Evolutionary conservation across 2,329 filamentous ascomycete genomes (phyloP).

Genomic region (Stagonosporopsis vannaccii): DNA sequence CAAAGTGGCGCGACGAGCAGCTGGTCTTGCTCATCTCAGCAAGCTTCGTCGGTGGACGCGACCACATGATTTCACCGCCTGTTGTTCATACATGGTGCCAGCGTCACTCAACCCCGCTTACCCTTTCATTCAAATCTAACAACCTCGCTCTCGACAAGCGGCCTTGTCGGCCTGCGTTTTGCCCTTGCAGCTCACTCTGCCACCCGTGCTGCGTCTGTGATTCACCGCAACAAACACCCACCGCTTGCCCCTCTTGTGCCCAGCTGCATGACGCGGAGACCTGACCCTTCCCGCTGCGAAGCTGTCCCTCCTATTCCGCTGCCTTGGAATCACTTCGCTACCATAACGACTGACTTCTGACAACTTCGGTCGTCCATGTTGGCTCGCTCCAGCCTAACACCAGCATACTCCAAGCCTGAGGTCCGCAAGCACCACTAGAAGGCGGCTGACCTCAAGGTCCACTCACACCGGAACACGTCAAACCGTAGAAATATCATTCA

Average conservation of each 20-base stretch:
- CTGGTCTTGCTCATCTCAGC: conserved; percentile 19
- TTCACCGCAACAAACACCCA: conserved; percentile 25
- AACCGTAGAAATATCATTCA: neutral
- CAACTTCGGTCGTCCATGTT: neutral
- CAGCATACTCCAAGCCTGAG: neutral
- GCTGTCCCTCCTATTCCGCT: neutral
- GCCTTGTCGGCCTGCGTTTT: conserved; percentile 12
- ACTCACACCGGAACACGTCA: conserved; percentile 9
- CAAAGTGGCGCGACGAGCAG: conserved; percentile 22
- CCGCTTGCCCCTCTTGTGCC: conserved; percentile 16
- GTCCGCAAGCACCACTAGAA: neutral
- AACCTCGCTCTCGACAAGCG: conserved; percentile 11
- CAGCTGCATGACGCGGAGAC: conserved; percentile 12
- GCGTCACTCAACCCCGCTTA: conserved; percentile 25
- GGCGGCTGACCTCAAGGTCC: neutral
- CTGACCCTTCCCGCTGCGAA: neutral
- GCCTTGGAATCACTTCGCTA: neutral
- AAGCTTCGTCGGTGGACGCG: conserved; percentile 12
- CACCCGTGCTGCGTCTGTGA: conserved; percentile 26
- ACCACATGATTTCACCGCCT: conserved; percentile 26
- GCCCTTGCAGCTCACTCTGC: conserved; percentile 18
- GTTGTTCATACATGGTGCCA: conserved; percentile 25
- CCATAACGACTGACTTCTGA: neutral
- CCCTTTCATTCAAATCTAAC: conserved; percentile 17
- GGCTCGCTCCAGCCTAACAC: neutral